phyloP scores from a whole-genome alignment of 2,329 filamentous ascomycete genomes.

The Talaromyces sp. region DNA sequence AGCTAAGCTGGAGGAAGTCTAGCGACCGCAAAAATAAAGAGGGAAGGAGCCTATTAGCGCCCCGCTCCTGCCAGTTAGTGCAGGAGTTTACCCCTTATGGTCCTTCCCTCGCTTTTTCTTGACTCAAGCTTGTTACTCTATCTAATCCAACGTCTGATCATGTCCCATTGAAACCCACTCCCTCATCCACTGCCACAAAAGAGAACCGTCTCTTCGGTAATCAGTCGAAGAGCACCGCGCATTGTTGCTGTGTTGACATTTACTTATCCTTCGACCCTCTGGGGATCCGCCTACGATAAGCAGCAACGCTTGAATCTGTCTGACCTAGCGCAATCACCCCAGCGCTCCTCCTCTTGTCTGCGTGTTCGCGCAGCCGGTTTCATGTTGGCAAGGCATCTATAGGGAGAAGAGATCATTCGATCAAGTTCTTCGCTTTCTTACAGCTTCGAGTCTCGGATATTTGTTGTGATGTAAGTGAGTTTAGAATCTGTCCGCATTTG shows the following conservation, averaged over 20 bases:
- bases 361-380: background rate
- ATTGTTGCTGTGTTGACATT: background rate
- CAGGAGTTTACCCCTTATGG: constrained; percentile 13
- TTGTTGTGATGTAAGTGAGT: constrained; percentile 3
- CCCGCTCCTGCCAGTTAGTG: background rate
- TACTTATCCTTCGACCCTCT: background rate
- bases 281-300: constrained; percentile 1
- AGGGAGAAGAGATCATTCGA: background rate
- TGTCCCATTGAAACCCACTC: background rate
- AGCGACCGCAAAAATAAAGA: background rate
- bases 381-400: background rate
- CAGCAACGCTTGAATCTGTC: background rate
- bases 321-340: constrained; percentile 1
- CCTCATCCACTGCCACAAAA: background rate
- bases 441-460: background rate
- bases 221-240: background rate
- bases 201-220: background rate
- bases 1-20: background rate
- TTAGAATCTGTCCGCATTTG: background rate
- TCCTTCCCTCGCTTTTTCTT: constrained; percentile 6
- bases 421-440: background rate
- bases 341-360: background rate
- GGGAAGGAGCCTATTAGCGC: constrained; percentile 7
- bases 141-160: background rate
- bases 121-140: background rate